A percentile compares a stretch with the other conserved stretches of the same genome.
Conservation (phyloP, 352 stramenopile species). For the Globisporangium takayamanum region DNA sequence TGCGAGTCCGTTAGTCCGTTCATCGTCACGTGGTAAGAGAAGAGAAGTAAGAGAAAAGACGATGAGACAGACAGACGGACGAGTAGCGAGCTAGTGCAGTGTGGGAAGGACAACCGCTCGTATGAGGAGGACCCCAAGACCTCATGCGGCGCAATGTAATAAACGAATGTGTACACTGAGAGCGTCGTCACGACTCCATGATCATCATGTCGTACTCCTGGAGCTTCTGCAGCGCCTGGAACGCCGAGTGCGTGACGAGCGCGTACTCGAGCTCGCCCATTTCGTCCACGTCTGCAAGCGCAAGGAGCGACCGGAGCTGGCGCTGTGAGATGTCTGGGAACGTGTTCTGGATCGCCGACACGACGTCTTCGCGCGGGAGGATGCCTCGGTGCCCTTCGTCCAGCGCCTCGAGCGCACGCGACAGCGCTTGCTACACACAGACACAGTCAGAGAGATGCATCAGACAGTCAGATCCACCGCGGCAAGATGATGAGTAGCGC, state of each 20-base stretch:
- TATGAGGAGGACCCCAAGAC: not conserved
- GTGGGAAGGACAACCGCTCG: too few species aligned
- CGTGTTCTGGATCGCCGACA: slow-evolving; percentile 45
- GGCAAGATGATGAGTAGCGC: too few species aligned
- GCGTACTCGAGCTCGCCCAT: slow-evolving; percentile 72
- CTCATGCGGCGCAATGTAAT: too few species aligned
- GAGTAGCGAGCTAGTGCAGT: not conserved
- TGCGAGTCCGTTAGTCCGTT: not conserved
- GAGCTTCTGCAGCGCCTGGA: slow-evolving; percentile 71
- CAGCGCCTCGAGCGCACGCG: slow-evolving; percentile 48
- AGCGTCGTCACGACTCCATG: slow-evolving; percentile 35
- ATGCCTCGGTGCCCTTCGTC: slow-evolving; percentile 57
- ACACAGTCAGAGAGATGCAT: not conserved
- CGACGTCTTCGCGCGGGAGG: slow-evolving; percentile 47
- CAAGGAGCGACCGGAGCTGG: slow-evolving; percentile 58
- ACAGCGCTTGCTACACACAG: slow-evolving; percentile 38
- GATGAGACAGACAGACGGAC: slow-evolving; percentile 4
- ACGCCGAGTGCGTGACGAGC: slow-evolving; percentile 58
- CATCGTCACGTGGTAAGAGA: not conserved
- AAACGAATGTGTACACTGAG: not conserved
- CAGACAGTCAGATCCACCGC: not conserved
- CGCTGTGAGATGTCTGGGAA: slow-evolving; percentile 58
- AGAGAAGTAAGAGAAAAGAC: slow-evolving; percentile 16
- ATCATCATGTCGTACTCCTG: slow-evolving; percentile 84
- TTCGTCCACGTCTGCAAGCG: slow-evolving; percentile 54